phyloP scores from a whole-genome alignment of 352 stramenopile species.

The Phytophthora syringae region DNA sequence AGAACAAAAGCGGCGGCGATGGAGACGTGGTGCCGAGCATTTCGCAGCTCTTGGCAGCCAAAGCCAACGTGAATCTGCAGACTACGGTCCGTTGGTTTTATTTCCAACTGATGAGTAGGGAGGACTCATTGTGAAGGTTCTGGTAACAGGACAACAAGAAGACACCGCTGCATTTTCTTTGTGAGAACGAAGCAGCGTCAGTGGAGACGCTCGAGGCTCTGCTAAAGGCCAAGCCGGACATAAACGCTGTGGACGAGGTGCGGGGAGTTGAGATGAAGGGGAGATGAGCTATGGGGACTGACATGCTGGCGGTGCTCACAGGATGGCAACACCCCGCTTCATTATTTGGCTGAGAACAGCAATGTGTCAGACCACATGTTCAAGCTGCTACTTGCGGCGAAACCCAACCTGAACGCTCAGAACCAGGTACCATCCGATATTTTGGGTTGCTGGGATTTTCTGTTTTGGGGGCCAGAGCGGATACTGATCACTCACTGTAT shows the following conservation, averaged over 20 bases:
- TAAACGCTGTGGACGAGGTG: conserved; percentile 61
- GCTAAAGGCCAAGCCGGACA: conserved; percentile 44
- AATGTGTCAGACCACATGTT: conserved; percentile 47
- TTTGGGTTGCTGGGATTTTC: too few species aligned
- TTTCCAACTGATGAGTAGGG: background rate
- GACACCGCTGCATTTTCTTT: conserved; percentile 74
- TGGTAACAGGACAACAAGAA: conserved; percentile 53
- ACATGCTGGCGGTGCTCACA: conserved; percentile 18
- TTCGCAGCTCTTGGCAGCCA: conserved; percentile 45
- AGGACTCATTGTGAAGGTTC: background rate
- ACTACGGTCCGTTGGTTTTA: conserved; percentile 38
- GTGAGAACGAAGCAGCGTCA: conserved; percentile 69
- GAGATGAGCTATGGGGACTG: background rate
- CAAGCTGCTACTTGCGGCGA: conserved; percentile 45
- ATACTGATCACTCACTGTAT: background rate
- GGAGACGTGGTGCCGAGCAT: conserved; percentile 48
- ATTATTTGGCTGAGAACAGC: conserved; percentile 67
- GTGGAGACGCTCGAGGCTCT: conserved; percentile 43
- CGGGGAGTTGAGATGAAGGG: background rate
- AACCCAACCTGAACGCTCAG: conserved; percentile 61
- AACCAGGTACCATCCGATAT: conserved; percentile 53
- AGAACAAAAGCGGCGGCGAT: conserved; percentile 55
- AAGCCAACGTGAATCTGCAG: conserved; percentile 45
- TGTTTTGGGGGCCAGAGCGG: too few species aligned
- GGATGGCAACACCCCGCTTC: conserved; percentile 71